Percentiles rank a stretch among this genome's conserved stretches.
These are phyloP conservation scores for Starmera pachycereana DNA, from an alignment of 805 yeast species.

Conservation along the genomic window DNA sequence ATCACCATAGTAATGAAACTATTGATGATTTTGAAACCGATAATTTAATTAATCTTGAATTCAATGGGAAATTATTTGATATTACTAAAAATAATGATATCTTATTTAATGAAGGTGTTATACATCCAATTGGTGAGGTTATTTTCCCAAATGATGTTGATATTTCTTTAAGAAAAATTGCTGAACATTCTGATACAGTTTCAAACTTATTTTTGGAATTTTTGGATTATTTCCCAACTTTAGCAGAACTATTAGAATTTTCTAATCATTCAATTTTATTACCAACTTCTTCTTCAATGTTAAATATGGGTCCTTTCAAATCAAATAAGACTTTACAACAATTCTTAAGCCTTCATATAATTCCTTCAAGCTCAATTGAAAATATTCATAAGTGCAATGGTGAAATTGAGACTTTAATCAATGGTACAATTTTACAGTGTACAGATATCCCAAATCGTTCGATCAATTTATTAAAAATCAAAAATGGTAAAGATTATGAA, in stretches of 20 bases:
- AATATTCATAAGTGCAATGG: slow-evolving; percentile 38
- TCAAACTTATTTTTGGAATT: slow-evolving; percentile 31
- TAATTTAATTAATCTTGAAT: slow-evolving; percentile 11
- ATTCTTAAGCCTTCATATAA: slow-evolving; percentile 57
- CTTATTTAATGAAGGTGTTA: slow-evolving; percentile 75
- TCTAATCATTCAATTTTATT: slow-evolving; percentile 53
- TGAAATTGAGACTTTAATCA: slow-evolving; percentile 31
- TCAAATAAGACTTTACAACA: slow-evolving; percentile 33
- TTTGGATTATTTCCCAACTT: slow-evolving; percentile 31
- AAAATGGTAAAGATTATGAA: slow-evolving; percentile 43
- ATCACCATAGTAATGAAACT: slow-evolving; percentile 7
- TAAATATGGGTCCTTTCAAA: slow-evolving; percentile 37
- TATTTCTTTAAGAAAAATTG: slow-evolving; percentile 44
- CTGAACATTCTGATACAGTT: slow-evolving; percentile 39
- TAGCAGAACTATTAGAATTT: slow-evolving; percentile 31
- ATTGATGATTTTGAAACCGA: slow-evolving; percentile 2
- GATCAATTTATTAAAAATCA: slow-evolving; percentile 27
- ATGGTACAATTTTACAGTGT: slow-evolving; percentile 35
- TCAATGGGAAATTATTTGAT: slow-evolving; percentile 12
- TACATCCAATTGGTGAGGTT: slow-evolving; percentile 54
- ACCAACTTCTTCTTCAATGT: slow-evolving; percentile 54
- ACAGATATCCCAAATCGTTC: slow-evolving; percentile 27
- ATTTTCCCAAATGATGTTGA: slow-evolving; percentile 46
- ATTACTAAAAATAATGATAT: slow-evolving; percentile 44
- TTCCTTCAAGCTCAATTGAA: slow-evolving; percentile 45